Conservation (phyloP, 139 green algal genomes). For the Pycnococcus provasolii region DNA sequence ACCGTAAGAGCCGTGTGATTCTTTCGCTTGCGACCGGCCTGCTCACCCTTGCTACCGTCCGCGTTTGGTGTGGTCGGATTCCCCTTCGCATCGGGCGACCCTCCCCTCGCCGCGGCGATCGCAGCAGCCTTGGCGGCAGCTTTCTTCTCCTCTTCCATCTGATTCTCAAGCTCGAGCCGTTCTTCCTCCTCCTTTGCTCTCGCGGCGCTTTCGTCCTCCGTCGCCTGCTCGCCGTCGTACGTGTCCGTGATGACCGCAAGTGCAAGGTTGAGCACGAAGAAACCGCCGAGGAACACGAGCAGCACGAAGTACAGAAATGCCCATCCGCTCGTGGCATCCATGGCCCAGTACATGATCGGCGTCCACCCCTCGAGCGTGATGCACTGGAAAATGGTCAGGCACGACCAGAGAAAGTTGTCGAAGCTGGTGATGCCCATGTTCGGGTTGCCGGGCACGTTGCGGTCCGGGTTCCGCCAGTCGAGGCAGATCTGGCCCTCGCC, state of each 20-base stretch:
- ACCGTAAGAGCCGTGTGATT: background rate
- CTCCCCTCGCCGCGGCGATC: background rate
- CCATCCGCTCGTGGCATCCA: constrained; percentile 16
- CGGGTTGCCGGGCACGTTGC: constrained; percentile 1
- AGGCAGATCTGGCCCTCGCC: constrained; percentile 5
- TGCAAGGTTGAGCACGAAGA: constrained; percentile 31
- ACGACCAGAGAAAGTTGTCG: constrained; percentile 21
- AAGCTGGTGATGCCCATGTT: constrained; percentile 23
- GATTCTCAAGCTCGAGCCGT: background rate
- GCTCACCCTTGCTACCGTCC: background rate
- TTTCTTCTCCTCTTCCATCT: background rate
- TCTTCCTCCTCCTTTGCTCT: no score
- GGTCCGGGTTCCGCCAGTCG: background rate
- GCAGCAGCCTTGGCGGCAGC: background rate
- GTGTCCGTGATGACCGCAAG: constrained; percentile 26
- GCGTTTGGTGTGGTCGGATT: background rate
- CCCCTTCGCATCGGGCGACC: background rate
- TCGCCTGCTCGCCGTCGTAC: constrained; percentile 3
- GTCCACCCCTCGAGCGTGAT: constrained; percentile 28
- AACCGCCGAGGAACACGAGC: constrained; percentile 25
- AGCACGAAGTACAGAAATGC: constrained; percentile 27
- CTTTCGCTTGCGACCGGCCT: background rate
- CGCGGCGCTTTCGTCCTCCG: no score
- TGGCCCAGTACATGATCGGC: constrained; percentile 22
- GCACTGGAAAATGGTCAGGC: constrained; percentile 22